Conservation (phyloP, 2,329 filamentous ascomycete genomes). For the Botrytis galanthina region DNA sequence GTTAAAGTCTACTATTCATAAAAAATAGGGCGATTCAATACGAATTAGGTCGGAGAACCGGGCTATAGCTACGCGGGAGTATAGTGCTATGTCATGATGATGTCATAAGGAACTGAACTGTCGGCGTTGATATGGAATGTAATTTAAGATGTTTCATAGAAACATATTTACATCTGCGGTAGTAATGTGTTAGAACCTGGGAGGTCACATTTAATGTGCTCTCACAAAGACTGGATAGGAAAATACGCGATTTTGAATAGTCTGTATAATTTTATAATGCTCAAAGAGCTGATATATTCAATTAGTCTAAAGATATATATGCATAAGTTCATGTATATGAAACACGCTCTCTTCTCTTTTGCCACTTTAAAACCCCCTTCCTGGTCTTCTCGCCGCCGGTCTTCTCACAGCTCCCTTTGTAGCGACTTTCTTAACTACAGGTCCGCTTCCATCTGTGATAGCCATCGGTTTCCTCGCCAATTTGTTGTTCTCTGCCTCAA, state of each 20-base stretch:
- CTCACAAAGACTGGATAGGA: not conserved
- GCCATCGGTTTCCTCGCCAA: conserved; percentile 42
- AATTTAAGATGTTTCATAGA: not conserved
- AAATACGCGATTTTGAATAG: not conserved
- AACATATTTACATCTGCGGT: not conserved
- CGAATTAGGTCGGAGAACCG: not conserved
- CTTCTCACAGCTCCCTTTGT: conserved; percentile 22
- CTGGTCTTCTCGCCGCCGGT: conserved; percentile 18
- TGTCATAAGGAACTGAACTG: not conserved
- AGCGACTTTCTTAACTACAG: conserved; percentile 17
- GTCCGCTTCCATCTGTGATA: conserved; percentile 6
- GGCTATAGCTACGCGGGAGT: not conserved
- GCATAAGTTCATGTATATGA: not conserved
- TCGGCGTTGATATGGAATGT: not conserved
- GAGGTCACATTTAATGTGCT: too few species aligned
- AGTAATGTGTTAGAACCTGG: not conserved
- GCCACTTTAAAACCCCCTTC: conserved; percentile 19
- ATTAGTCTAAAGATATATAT: not conserved
- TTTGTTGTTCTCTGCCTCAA: conserved; percentile 50
- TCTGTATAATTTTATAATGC: not conserved
- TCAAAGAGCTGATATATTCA: conserved; percentile 6
- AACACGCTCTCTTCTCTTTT: not conserved
- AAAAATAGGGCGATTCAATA: not conserved
- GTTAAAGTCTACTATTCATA: not conserved
- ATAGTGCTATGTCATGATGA: not conserved